A percentile compares a stretch with the other conserved stretches of the same genome.
These are phyloP conservation scores for Russula virescens DNA, from an alignment of 768 basidiomycete genomes.

Conservation along the genomic window DNA sequence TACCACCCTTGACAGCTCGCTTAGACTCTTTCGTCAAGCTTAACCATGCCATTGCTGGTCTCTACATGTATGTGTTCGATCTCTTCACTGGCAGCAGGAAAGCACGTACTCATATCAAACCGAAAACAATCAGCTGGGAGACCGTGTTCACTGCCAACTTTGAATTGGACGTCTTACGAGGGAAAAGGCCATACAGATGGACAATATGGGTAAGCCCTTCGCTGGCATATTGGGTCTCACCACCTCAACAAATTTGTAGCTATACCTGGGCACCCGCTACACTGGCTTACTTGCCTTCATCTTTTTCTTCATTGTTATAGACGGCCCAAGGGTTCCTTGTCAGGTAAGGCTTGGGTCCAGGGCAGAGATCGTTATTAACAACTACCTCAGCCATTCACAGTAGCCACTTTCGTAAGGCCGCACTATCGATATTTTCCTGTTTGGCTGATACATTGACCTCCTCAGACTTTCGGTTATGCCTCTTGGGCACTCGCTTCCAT, in stretches of 20 bases:
- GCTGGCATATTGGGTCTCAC: too few species aligned
- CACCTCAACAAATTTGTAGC: neutral
- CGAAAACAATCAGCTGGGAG: slow-evolving; percentile 2
- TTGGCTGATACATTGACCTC: neutral
- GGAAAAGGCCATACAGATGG: slow-evolving; percentile 10
- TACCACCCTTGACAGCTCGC: neutral
- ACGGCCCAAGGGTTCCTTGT: too few species aligned
- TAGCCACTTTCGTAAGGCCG: too few species aligned
- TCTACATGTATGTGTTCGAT: slow-evolving; percentile 4
- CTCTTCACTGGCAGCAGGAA: too few species aligned
- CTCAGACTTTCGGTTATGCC: too few species aligned
- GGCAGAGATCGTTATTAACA: too few species aligned
- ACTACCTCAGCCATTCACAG: too few species aligned
- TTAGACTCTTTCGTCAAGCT: slow-evolving; percentile 2
- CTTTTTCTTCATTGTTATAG: too few species aligned
- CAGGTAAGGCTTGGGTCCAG: too few species aligned
- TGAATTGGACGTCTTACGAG: slow-evolving; percentile 6
- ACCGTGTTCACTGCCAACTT: neutral
- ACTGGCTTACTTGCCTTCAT: too few species aligned
- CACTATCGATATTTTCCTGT: too few species aligned
- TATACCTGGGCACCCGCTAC: slow-evolving; percentile 6
- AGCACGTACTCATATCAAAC: neutral
- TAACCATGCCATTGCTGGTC: neutral
- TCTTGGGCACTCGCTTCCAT: too few species aligned
- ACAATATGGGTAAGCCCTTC: slow-evolving; percentile 7